Evolutionary conservation across 2,329 filamentous ascomycete genomes (phyloP).

Genomic region (Ceratocystis eucalypticola): DNA sequence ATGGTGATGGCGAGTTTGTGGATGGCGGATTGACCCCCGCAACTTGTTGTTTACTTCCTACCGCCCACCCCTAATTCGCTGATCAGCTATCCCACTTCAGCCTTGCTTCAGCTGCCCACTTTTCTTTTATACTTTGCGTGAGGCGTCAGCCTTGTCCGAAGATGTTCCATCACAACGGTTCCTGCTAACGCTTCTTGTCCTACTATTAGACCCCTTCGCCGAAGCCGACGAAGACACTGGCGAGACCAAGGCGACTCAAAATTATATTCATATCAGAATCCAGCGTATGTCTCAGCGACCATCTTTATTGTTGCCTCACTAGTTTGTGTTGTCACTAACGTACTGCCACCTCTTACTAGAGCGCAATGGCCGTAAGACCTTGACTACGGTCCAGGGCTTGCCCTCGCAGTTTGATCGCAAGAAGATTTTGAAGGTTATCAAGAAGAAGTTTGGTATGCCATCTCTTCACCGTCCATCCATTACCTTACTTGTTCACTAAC

Average conservation of each 20-base stretch:
- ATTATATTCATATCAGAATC: conserved; percentile 99
- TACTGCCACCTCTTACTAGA: conserved; percentile 40
- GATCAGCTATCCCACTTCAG: background rate
- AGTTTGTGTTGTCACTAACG: background rate
- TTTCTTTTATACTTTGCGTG: no score
- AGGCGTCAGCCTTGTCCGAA: conserved; percentile 1
- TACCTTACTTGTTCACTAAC: background rate
- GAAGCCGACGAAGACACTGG: conserved; percentile 99
- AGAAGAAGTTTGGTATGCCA: conserved; percentile 86
- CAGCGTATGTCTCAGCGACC: conserved; percentile 57
- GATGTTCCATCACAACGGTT: background rate
- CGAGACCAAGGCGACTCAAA: conserved; percentile 87
- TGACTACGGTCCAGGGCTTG: conserved; percentile 98
- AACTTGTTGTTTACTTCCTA: background rate
- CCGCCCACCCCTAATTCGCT: conserved; percentile 10
- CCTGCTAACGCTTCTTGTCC: conserved; percentile 23
- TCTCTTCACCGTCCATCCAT: conserved; percentile 22
- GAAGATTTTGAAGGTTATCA: conserved; percentile 99
- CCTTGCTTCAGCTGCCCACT: background rate
- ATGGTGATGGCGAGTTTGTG: background rate
- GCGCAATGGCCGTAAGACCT: conserved; percentile 99
- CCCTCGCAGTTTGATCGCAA: conserved; percentile 99
- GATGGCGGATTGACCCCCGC: background rate
- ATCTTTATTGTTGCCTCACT: conserved; percentile 15
- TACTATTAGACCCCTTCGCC: conserved; percentile 86